These are phyloP conservation scores for Salvia miltiorrhiza DNA, from an alignment of 257 asterid genomes.

Conservation along the genomic window DNA sequence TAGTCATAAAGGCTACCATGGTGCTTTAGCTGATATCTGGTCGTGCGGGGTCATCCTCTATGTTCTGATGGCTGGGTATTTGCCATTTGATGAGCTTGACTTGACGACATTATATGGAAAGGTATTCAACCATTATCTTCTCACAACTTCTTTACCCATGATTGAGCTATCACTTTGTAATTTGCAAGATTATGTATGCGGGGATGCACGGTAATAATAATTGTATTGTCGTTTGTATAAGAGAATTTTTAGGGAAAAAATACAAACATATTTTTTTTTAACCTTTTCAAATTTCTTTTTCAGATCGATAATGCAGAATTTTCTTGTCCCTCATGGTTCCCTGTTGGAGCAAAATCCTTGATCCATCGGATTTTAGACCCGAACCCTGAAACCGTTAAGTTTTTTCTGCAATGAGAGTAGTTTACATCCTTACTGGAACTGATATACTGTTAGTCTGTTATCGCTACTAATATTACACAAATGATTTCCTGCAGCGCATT, in stretches of 20 bases:
- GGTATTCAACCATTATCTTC: slow-evolving; percentile 42
- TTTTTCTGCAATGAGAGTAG: neutral
- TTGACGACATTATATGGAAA: slow-evolving; percentile 87
- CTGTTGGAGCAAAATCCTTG: slow-evolving; percentile 92
- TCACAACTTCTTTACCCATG: neutral
- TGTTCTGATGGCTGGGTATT: slow-evolving; percentile 94
- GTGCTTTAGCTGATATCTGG: slow-evolving; percentile 96
- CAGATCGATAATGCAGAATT: slow-evolving; percentile 94
- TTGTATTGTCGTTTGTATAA: neutral
- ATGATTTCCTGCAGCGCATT: slow-evolving; percentile 68
- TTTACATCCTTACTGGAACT: slow-evolving; percentile 9
- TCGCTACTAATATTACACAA: slow-evolving; percentile 14
- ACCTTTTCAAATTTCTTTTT: slow-evolving; percentile 23
- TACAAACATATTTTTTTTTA: slow-evolving; percentile 2
- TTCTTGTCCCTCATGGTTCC: slow-evolving; percentile 92
- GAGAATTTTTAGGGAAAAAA: slow-evolving; percentile 13
- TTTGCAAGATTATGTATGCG: slow-evolving; percentile 6
- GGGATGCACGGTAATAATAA: neutral
- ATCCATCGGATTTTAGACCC: slow-evolving; percentile 80
- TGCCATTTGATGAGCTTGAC: slow-evolving; percentile 98
- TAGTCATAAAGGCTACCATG: slow-evolving; percentile 95
- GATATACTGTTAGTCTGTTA: neutral
- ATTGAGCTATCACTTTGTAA: slow-evolving; percentile 2
- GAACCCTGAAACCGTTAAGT: slow-evolving; percentile 74
- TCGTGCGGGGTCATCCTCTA: slow-evolving; percentile 97